A percentile compares a stretch with the other conserved stretches of the same genome.
These are phyloP conservation scores for Nakazawaea wyomingensis DNA, from an alignment of 805 yeast species.

Conservation along the genomic window DNA sequence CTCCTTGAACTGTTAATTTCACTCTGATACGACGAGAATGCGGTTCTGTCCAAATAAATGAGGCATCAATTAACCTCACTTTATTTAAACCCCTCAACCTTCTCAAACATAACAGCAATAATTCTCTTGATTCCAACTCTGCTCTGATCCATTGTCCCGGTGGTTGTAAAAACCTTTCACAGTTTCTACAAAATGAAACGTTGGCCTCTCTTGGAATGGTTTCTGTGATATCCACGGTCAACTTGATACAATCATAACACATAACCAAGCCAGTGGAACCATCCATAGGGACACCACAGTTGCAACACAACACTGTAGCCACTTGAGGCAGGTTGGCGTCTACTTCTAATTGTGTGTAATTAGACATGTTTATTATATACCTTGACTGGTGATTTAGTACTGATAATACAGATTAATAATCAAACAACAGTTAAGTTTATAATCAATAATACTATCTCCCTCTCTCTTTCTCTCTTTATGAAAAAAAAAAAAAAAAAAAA, in stretches of 20 bases:
- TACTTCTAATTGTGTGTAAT: slow-evolving; percentile 38
- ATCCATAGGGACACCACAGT: slow-evolving; percentile 98
- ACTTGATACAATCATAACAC: slow-evolving; percentile 96
- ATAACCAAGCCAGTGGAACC: slow-evolving; percentile 89
- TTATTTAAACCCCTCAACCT: slow-evolving; percentile 82
- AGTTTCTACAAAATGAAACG: slow-evolving; percentile 90
- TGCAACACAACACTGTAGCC: slow-evolving; percentile 93
- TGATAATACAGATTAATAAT: too few species aligned
- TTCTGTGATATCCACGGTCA: slow-evolving; percentile 89
- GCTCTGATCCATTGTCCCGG: slow-evolving; percentile 92
- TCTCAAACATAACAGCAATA: slow-evolving; percentile 84
- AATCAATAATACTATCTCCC: too few species aligned
- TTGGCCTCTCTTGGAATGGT: slow-evolving; percentile 94
- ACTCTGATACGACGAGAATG: slow-evolving; percentile 93
- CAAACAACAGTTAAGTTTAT: too few species aligned
- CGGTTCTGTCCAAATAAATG: slow-evolving; percentile 98
- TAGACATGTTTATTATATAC: too few species aligned
- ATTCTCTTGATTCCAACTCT: slow-evolving; percentile 86
- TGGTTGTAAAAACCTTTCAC: slow-evolving; percentile 94
- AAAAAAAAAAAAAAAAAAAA: too few species aligned
- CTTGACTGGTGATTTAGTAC: too few species aligned
- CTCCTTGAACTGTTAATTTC: slow-evolving; percentile 93
- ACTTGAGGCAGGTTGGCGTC: slow-evolving; percentile 33
- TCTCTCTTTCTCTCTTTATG: too few species aligned
- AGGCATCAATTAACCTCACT: slow-evolving; percentile 86